Evolutionary conservation across 805 yeast species (phyloP).

Genomic region (Priceomyces melissophilus): DNA sequence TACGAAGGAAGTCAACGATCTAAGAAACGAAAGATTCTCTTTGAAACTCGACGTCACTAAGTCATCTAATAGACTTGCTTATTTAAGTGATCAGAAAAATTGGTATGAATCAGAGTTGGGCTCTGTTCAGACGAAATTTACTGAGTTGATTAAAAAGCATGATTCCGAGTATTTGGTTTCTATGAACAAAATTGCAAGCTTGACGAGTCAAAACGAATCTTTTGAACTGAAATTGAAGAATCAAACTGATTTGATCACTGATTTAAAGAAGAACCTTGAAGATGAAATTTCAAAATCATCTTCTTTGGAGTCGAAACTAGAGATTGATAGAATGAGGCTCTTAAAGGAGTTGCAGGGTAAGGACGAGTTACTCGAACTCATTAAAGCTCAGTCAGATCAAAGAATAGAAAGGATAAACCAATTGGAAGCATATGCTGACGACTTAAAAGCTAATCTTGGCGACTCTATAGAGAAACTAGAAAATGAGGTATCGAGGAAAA

Average conservation of each 20-base stretch:
- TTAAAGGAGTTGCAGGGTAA: constrained; percentile 45
- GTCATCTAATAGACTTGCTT: constrained; percentile 29
- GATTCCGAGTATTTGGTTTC: constrained; percentile 32
- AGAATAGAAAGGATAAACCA: constrained; percentile 49
- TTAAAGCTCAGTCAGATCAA: constrained; percentile 52
- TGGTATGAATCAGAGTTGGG: constrained; percentile 42
- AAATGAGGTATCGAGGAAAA: constrained; percentile 27
- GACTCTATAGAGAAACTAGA: constrained; percentile 32
- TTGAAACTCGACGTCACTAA: constrained; percentile 34
- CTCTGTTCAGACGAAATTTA: constrained; percentile 31
- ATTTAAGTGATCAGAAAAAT: constrained; percentile 30
- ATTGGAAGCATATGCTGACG: constrained; percentile 47
- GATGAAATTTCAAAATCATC: constrained; percentile 16
- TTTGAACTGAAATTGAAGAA: constrained; percentile 32
- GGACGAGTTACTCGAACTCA: constrained; percentile 55
- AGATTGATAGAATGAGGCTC: constrained; percentile 47
- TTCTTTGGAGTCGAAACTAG: constrained; percentile 21
- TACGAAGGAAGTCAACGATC: constrained; percentile 33
- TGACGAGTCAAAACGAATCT: constrained; percentile 22
- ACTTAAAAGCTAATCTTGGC: constrained; percentile 36
- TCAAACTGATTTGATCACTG: constrained; percentile 44
- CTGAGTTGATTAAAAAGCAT: constrained; percentile 36
- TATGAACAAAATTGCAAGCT: constrained; percentile 25
- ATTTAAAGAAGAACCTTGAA: constrained; percentile 42
- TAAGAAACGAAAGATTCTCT: constrained; percentile 34